phyloP scores from a whole-genome alignment of 176 grass and related monocot genomes.

The Miscanthus lutarioriparius region DNA sequence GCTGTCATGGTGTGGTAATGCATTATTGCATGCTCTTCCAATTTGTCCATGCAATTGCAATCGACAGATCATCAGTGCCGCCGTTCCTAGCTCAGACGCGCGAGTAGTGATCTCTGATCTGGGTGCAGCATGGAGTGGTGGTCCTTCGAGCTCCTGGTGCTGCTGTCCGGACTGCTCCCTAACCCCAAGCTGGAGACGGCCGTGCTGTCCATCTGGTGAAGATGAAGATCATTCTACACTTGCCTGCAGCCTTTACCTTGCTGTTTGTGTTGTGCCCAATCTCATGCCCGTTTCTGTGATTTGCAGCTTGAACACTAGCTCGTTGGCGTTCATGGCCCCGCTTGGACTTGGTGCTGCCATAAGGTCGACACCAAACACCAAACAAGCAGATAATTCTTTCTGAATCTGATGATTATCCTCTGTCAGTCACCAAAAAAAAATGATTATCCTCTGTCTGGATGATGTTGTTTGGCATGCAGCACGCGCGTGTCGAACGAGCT shows the following conservation, averaged over 20 bases:
- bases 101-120: too few species aligned
- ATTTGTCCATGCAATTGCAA: not conserved
- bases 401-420: not conserved
- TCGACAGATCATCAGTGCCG: not conserved
- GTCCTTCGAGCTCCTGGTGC: constrained; percentile 65
- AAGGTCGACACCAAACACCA: constrained; percentile 37
- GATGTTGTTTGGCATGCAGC: constrained; percentile 7
- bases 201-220: constrained; percentile 52
- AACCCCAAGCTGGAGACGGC: constrained; percentile 64
- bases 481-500: constrained; percentile 73
- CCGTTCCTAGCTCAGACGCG: not conserved
- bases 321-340: constrained; percentile 48
- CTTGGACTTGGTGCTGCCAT: constrained; percentile 58
- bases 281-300: not conserved
- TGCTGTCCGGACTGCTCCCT: constrained; percentile 67
- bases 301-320: constrained; percentile 57
- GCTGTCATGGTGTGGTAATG: constrained; percentile 62
- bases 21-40: not conserved
- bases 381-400: too few species aligned
- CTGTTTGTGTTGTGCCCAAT: not conserved
- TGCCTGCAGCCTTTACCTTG: not conserved
- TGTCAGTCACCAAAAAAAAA: too few species aligned
- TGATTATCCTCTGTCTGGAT: too few species aligned
- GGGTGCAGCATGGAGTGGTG: constrained; percentile 58
- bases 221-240: not conserved